Conservation (phyloP, 1,284 basidiomycete species). For the Cutaneotrichosporon sp. region DNA sequence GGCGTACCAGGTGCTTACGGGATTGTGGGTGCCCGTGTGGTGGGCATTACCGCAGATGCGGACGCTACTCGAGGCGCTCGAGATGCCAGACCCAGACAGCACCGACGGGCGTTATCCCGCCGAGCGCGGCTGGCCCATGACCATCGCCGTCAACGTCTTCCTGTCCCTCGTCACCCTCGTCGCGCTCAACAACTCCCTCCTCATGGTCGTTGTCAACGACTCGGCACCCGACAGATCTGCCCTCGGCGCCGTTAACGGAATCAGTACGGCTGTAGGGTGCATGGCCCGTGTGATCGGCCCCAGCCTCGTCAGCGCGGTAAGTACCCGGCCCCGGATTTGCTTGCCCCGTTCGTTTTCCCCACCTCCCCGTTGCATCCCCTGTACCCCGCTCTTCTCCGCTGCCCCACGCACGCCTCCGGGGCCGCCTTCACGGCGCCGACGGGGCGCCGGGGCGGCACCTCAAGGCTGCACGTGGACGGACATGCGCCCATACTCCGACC, state of each 20-base stretch:
- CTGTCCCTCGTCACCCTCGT: slow-evolving; percentile 34
- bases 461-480: no score
- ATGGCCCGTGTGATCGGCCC: slow-evolving; percentile 43
- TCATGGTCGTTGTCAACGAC: slow-evolving; percentile 44
- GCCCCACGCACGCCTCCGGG: no score
- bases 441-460: no score
- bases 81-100: slow-evolving; percentile 18
- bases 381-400: no score
- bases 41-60: slow-evolving; percentile 36
- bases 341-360: not conserved
- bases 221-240: slow-evolving; percentile 37
- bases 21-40: slow-evolving; percentile 39
- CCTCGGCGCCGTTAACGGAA: slow-evolving; percentile 44
- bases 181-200: slow-evolving; percentile 27
- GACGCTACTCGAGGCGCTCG: slow-evolving; percentile 25
- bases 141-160: slow-evolving; percentile 33
- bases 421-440: no score
- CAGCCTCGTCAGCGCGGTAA: slow-evolving; percentile 33
- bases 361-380: no score
- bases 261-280: slow-evolving; percentile 39
- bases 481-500: no score
- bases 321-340: slow-evolving; percentile 1
- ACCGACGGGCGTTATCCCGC: slow-evolving; percentile 18
- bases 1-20: slow-evolving; percentile 35
- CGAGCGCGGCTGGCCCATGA: slow-evolving; percentile 28